These are phyloP conservation scores for Paramecium sexaurelia DNA, from an alignment of 73 alveolate genomes.

Conservation along the genomic window DNA sequence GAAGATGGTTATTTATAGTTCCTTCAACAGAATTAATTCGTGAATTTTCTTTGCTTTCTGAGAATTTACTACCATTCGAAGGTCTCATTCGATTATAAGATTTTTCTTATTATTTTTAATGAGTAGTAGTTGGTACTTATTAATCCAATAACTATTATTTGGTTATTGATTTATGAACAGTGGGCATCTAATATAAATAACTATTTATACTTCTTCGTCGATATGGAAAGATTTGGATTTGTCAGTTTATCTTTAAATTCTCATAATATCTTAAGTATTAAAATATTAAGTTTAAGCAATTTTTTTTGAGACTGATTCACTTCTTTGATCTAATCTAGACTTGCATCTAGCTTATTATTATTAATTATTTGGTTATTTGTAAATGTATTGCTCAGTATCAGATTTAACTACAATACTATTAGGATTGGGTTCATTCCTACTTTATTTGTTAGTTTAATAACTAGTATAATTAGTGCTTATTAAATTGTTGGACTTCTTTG, in stretches of 20 bases:
- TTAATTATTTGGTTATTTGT: background rate
- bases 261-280: background rate
- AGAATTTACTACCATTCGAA: background rate
- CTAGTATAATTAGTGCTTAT: background rate
- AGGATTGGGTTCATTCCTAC: background rate
- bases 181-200: background rate
- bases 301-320: conserved; percentile 32
- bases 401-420: background rate
- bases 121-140: conserved; percentile 16
- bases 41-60: conserved; percentile 12
- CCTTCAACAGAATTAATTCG: conserved; percentile 7
- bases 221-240: conserved; percentile 46
- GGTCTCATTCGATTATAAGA: background rate
- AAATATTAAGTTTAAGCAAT: background rate
- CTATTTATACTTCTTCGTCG: background rate
- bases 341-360: background rate
- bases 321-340: conserved; percentile 6
- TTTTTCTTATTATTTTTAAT: background rate
- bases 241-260: background rate
- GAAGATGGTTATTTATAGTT: background rate
- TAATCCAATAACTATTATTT: background rate
- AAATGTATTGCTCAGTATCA: background rate
- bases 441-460: background rate
- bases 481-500: background rate
- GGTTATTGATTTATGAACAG: conserved; percentile 34